phyloP scores from a whole-genome alignment of 768 basidiomycete genomes.

The Termitomyces sp. region DNA sequence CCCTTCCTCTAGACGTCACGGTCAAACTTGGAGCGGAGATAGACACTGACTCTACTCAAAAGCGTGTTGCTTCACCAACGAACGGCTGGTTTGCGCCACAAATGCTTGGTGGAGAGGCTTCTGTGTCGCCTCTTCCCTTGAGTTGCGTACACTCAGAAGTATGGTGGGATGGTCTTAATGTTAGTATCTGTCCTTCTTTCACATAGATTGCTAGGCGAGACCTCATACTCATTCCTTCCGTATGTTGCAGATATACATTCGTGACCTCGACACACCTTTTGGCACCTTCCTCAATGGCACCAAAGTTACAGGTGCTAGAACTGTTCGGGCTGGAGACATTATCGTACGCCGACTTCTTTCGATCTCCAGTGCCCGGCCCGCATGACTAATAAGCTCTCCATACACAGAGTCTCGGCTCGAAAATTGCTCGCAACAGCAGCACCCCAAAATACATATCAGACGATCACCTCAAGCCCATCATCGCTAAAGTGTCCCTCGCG shows the following conservation, averaged over 20 bases:
- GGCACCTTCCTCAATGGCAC: conserved; percentile 44
- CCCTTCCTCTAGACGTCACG: conserved; percentile 22
- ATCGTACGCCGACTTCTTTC: conserved; percentile 27
- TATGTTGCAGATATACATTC: conserved; percentile 36
- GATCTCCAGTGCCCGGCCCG: neutral
- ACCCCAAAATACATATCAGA: conserved; percentile 34
- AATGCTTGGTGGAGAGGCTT: conserved; percentile 10
- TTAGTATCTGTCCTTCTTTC: conserved; percentile 9
- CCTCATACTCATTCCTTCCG: conserved; percentile 1
- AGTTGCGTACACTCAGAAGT: conserved; percentile 39
- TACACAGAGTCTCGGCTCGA: conserved; percentile 33
- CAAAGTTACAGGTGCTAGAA: conserved; percentile 29
- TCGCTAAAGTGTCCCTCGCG: conserved; percentile 31
- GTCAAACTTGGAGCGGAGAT: conserved; percentile 26
- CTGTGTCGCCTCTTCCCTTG: conserved; percentile 34
- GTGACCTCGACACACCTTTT: conserved; percentile 39
- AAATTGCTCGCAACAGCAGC: conserved; percentile 29
- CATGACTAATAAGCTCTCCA: conserved; percentile 1
- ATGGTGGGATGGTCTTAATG: conserved; percentile 39
- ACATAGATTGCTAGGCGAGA: neutral
- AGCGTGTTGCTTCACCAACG: conserved; percentile 18
- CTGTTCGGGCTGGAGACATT: conserved; percentile 35
- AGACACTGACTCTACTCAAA: conserved; percentile 7
- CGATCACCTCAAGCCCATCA: conserved; percentile 39
- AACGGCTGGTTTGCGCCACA: conserved; percentile 41